These are phyloP conservation scores for Exophiala sideris DNA, from an alignment of 2,329 filamentous ascomycete genomes.

Conservation along the genomic window DNA sequence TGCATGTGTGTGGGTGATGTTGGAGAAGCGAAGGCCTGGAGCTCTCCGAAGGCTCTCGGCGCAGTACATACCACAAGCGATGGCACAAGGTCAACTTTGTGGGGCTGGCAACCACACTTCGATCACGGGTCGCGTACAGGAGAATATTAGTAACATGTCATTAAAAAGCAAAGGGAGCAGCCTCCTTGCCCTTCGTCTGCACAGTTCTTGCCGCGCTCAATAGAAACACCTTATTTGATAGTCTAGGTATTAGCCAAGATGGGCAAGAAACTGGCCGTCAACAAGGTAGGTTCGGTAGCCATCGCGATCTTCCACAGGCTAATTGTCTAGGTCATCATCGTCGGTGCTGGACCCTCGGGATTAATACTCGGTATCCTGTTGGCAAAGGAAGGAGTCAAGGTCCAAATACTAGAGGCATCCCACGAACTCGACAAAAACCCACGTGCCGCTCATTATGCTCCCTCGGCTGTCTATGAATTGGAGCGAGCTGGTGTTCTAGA, in stretches of 20 bases:
- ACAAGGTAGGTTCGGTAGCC: constrained; percentile 9
- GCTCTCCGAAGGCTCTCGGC: too few relatives aligned
- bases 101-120: too few relatives aligned
- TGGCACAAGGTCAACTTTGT: too few relatives aligned
- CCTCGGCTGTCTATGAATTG: constrained; percentile 57
- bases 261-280: constrained; percentile 12
- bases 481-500: constrained; percentile 57
- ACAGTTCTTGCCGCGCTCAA: too few relatives aligned
- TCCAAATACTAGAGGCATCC: constrained; percentile 51
- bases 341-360: constrained; percentile 35
- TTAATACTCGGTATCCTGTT: constrained; percentile 33
- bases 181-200: too few relatives aligned
- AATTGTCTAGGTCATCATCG: constrained; percentile 24
- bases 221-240: too few relatives aligned
- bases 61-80: too few relatives aligned
- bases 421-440: constrained; percentile 57
- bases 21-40: too few relatives aligned
- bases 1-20: too few relatives aligned
- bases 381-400: constrained; percentile 33
- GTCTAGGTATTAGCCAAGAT: background rate
- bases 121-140: too few relatives aligned
- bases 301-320: background rate
- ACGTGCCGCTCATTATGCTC: constrained; percentile 61
- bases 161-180: too few relatives aligned
- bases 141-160: too few relatives aligned